Percentiles rank a stretch among this genome's conserved stretches.
These are phyloP conservation scores for Cystoisospora suis DNA, from an alignment of 169 alveolate species.

Conservation along the genomic window DNA sequence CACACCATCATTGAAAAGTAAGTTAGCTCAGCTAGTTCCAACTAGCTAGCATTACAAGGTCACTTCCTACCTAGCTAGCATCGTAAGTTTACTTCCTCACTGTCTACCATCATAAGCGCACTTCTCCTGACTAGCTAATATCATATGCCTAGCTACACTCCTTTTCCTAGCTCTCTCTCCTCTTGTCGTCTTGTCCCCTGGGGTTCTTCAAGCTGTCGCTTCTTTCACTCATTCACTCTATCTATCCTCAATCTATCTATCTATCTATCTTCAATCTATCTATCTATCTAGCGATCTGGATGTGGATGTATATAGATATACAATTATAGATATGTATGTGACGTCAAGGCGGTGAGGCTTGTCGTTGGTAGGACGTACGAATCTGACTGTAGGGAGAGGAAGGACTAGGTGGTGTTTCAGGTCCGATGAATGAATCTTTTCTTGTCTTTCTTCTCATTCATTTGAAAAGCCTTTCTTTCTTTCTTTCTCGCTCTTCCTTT, in stretches of 20 bases:
- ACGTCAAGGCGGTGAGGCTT: no score
- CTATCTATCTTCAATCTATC: not conserved
- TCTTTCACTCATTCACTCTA: not conserved
- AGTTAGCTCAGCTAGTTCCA: no score
- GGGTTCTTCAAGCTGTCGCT: not conserved
- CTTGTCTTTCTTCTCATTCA: no score
- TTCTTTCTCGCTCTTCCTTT: not conserved
- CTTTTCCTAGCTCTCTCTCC: not conserved
- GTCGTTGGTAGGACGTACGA: no score
- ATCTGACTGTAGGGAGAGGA: no score
- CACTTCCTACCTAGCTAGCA: not conserved
- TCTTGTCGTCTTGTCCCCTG: not conserved
- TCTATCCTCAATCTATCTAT: no score
- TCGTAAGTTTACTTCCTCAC: not conserved
- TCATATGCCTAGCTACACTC: no score
- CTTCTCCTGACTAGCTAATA: not conserved
- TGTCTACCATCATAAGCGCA: not conserved
- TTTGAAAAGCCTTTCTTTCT: not conserved
- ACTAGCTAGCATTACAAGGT: no score
- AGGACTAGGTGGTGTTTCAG: no score
- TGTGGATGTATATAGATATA: not conserved
- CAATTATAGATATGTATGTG: no score
- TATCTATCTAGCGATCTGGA: no score
- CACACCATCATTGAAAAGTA: slow-evolving; percentile 86
- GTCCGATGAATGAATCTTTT: no score